A percentile compares a stretch with the other conserved stretches of the same genome.
Evolutionary conservation across 2,329 filamentous ascomycete species (phyloP).

Genomic region (Tolypocladium album): DNA sequence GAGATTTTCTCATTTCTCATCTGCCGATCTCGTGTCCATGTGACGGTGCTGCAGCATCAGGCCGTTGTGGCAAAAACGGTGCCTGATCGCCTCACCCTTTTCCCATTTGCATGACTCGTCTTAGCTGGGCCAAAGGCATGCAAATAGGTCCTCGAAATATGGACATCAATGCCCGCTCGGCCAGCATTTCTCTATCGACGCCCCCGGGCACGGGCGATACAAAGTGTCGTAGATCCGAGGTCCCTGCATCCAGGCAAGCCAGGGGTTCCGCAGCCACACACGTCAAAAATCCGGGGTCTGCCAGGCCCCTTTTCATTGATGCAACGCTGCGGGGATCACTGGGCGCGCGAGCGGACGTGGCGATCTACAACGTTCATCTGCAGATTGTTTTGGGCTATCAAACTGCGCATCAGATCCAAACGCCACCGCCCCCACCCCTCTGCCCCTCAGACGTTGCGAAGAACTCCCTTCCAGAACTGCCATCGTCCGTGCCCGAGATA

Average conservation of each 20-base stretch:
- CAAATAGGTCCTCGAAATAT: background rate
- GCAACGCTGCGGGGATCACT: background rate
- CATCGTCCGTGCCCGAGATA: background rate
- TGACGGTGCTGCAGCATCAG: background rate
- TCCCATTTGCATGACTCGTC: background rate
- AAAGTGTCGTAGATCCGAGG: background rate
- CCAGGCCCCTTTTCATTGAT: rapidly evolving
- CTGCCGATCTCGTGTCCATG: background rate
- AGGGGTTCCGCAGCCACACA: background rate
- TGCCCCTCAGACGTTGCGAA: background rate
- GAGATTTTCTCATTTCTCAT: no score
- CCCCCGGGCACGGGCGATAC: background rate
- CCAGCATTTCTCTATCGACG: background rate
- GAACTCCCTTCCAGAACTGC: background rate
- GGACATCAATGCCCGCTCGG: background rate
- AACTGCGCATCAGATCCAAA: background rate
- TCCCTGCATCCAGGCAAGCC: background rate
- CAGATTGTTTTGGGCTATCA: background rate
- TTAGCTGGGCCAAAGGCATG: no score
- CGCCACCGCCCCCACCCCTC: background rate
- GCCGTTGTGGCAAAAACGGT: background rate
- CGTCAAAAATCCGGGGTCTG: background rate
- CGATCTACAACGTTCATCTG: background rate
- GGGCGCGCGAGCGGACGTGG: background rate
- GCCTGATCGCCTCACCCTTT: background rate